Conservation (phyloP, 2,329 filamentous ascomycete species). For the Lithohypha guttulata region DNA sequence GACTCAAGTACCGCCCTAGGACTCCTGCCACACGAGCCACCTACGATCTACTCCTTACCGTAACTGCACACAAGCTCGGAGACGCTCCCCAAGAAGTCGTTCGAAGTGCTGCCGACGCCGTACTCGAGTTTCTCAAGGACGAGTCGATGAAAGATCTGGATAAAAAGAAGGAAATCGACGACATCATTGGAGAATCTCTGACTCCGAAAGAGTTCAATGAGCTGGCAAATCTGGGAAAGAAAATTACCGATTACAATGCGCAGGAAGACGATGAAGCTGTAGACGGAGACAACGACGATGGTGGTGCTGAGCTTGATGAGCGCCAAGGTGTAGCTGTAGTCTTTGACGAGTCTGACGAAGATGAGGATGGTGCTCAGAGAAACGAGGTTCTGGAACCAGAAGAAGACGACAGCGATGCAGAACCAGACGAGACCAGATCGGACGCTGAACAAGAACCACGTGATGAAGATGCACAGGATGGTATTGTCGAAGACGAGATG, state of each 20-base stretch:
- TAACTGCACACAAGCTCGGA: conserved; percentile 77
- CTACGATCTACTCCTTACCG: conserved; percentile 86
- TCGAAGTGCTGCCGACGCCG: conserved; percentile 83
- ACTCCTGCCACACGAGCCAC: conserved; percentile 85
- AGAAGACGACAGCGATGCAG: conserved; percentile 60
- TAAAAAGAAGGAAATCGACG: conserved; percentile 95
- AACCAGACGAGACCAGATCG: conserved; percentile 56
- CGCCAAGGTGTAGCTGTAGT: conserved; percentile 94
- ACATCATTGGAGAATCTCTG: conserved; percentile 74
- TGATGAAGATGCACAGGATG: conserved; percentile 34
- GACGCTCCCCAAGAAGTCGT: conserved; percentile 89
- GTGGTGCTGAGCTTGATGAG: conserved; percentile 73
- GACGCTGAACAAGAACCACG: conserved; percentile 42
- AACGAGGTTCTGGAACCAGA: conserved; percentile 79
- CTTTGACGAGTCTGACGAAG: conserved; percentile 85
- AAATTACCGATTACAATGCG: conserved; percentile 95
- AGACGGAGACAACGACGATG: conserved; percentile 54
- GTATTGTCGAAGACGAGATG: conserved; percentile 52
- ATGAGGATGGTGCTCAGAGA: conserved; percentile 66
- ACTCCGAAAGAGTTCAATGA: conserved; percentile 91
- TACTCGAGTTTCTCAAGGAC: conserved; percentile 85
- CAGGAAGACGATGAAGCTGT: conserved; percentile 91
- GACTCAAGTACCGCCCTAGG: conserved; percentile 79
- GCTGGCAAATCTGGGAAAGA: conserved; percentile 90
- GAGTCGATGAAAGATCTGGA: conserved; percentile 94